Evolutionary conservation across 2,329 filamentous ascomycete species (phyloP).

Genomic region (Fusarium incarnatum): DNA sequence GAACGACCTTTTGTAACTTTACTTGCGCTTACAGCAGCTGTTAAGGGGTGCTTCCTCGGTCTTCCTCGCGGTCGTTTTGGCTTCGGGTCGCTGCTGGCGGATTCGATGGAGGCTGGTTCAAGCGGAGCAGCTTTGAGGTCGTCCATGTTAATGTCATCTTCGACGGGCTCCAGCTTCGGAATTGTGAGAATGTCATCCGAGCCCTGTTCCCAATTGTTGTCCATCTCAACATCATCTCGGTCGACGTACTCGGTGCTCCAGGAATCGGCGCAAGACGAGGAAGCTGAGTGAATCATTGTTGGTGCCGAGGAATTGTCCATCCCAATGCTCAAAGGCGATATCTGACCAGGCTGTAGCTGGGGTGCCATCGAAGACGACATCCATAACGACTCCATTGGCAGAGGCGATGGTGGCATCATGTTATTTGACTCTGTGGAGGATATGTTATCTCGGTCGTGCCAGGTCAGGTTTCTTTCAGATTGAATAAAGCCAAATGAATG

Average conservation of each 20-base stretch:
- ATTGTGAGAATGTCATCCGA: conserved; percentile 60
- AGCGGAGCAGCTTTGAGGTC: conserved; percentile 60
- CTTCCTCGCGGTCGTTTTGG: conserved; percentile 78
- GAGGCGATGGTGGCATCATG: conserved; percentile 49
- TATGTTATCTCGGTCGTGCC: conserved; percentile 60
- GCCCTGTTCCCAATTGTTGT: conserved; percentile 60
- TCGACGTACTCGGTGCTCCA: conserved; percentile 59
- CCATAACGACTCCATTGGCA: conserved; percentile 50
- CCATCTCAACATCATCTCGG: conserved; percentile 54
- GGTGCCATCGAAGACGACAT: conserved; percentile 38
- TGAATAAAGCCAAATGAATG: conserved; percentile 56
- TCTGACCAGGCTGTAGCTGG: conserved; percentile 58
- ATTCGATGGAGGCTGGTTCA: conserved; percentile 35
- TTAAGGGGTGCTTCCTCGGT: conserved; percentile 82
- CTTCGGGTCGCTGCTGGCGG: conserved; percentile 53
- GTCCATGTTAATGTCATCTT: conserved; percentile 66
- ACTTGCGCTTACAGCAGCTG: conserved; percentile 65
- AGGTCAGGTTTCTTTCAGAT: conserved; percentile 57
- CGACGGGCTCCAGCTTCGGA: conserved; percentile 68
- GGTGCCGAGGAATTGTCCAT: conserved; percentile 59
- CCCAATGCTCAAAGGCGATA: conserved; percentile 66
- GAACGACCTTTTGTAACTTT: conserved; percentile 83
- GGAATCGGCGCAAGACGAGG: conserved; percentile 60
- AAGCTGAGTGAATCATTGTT: conserved; percentile 59
- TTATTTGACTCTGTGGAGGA: conserved; percentile 54